Conservation (phyloP, 2,329 filamentous ascomycete genomes). For the Venturia pyrina region DNA sequence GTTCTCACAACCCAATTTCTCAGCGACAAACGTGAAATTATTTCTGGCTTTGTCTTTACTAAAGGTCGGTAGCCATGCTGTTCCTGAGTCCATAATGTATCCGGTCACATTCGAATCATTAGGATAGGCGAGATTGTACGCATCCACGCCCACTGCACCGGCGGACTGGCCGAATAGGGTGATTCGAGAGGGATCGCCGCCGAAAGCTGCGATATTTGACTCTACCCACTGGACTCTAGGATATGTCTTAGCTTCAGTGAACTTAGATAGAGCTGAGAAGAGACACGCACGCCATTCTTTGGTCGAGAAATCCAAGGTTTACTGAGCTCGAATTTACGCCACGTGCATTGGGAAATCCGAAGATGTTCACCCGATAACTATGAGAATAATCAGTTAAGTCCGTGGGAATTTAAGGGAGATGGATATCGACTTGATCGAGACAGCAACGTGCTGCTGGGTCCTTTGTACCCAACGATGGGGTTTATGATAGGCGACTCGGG, state of each 20-base stretch:
- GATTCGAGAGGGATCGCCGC: conserved; percentile 30
- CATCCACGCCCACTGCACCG: conserved; percentile 23
- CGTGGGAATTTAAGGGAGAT: not conserved
- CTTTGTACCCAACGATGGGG: conserved; percentile 34
- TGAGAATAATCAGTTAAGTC: not conserved
- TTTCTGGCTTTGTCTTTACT: conserved; percentile 18
- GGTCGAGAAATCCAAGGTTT: conserved; percentile 31
- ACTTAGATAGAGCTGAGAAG: conserved; percentile 2
- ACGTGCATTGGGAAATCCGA: conserved; percentile 31
- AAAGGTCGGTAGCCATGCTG: conserved; percentile 18
- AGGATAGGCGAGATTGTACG: conserved; percentile 23
- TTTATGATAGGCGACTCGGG: conserved; percentile 37
- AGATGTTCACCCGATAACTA: conserved; percentile 34
- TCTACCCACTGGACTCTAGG: conserved; percentile 38
- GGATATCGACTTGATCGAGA: conserved; percentile 23
- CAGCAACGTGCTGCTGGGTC: conserved; percentile 31
- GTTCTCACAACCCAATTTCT: conserved; percentile 24
- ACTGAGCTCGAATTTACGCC: conserved; percentile 24
- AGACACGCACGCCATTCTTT: conserved; percentile 21
- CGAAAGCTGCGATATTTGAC: conserved; percentile 33
- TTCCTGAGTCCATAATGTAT: conserved; percentile 25
- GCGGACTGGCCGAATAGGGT: conserved; percentile 44
- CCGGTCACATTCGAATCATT: conserved; percentile 18
- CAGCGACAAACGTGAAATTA: conserved; percentile 31
- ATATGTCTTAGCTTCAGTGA: not conserved